Evolutionary conservation across 768 basidiomycete species (phyloP), one percentile per base, ranked within the genome.

Genomic region (Mycena latifolia): DNA sequence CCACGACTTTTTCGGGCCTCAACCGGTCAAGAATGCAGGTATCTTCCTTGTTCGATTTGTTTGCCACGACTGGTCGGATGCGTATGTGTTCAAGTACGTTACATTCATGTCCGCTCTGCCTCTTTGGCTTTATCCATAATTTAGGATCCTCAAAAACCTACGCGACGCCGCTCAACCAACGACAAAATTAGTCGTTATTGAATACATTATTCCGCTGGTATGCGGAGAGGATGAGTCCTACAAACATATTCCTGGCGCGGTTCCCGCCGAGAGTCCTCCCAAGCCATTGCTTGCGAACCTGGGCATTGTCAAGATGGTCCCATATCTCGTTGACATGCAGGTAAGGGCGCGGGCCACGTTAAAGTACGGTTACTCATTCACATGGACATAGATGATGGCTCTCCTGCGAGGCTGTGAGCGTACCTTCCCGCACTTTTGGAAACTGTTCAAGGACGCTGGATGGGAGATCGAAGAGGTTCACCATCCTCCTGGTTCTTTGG

Each of bases 61-160:
- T 85, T 88, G 46, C 5, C 24, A 53, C n/a, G 28, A 55, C 47
- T 66, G 41, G 56, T 31, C 57, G 10, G 58, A 59, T n/a, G 17
- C 53, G 39, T 59, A 59, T 24, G 35, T 17, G 35, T 29, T 22
- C 28, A 45, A 31, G 52, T 33, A n/a, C n/a, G n/a, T 12, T 2
- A n/a, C n/a, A 12, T 9, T 4, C 3, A 2, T 48, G 28, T 28
- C 7, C 2, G 14, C 27, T n/a, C 7, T 14, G 2, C 22, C 7
- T 7, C 8, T 10, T 2, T 39, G 39, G 15, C 27, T 15, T 14
- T 9, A 3, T 28, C 18, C 3, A 9, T 43, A 10, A 11, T 41
- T 61, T 35, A 61, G 59, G 28, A 61, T 61, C n/a, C 39, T 61
- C 37, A 39, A 61, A 33, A 20, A 52, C 14, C 59, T 61, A 18